Conservation (phyloP, 2,329 filamentous ascomycete species). For the Fusarium hostae region DNA sequence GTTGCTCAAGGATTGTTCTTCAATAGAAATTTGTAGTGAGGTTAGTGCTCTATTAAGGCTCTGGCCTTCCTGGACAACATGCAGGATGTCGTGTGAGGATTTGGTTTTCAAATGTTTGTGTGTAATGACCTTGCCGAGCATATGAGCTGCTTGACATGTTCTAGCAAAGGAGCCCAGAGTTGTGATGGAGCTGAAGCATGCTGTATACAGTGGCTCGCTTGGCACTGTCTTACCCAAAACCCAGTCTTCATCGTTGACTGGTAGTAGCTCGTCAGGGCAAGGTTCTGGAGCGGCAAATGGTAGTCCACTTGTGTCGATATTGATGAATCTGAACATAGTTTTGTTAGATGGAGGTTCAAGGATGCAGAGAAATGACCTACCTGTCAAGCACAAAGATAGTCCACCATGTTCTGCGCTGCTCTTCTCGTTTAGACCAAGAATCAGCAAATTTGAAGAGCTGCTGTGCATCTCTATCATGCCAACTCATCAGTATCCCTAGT, state of each 20-base stretch:
- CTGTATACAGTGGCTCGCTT: conserved; percentile 9
- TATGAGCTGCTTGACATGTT: conserved; percentile 7
- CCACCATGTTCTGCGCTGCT: conserved; percentile 13
- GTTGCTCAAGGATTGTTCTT: not conserved
- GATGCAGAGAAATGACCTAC: not conserved
- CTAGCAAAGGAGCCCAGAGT: conserved; percentile 6
- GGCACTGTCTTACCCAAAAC: not conserved
- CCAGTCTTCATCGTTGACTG: conserved; percentile 12
- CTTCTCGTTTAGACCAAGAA: conserved; percentile 9
- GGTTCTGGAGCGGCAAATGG: conserved; percentile 9
- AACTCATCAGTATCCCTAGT: not conserved
- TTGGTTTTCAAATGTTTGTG: not conserved
- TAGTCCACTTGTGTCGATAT: not conserved
- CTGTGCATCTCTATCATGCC: conserved; percentile 3
- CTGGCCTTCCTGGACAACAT: not conserved
- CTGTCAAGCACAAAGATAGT: conserved; percentile 9
- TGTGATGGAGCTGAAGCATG: not conserved
- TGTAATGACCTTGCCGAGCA: conserved; percentile 5
- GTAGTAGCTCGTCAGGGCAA: not conserved
- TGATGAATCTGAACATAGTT: not conserved
- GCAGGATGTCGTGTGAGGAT: not conserved
- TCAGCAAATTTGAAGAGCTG: conserved; percentile 7
- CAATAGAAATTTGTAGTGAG: not conserved
- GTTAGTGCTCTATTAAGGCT: conserved; percentile 1
- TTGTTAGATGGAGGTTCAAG: not conserved